Evolutionary conservation across 2,329 filamentous ascomycete species (phyloP).

Genomic region (Cylindrodendrum hubeiense): DNA sequence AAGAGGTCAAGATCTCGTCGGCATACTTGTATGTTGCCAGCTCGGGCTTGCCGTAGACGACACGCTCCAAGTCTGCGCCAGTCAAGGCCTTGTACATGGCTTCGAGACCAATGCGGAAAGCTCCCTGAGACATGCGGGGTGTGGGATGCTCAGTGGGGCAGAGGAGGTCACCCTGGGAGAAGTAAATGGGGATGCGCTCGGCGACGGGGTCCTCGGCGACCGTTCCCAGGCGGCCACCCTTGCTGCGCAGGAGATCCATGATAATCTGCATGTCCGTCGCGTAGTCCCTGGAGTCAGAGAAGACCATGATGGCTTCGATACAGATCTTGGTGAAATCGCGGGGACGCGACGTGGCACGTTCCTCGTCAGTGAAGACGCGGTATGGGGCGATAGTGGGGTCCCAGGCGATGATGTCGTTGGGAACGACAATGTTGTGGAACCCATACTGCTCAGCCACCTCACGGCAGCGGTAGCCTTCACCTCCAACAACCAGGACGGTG

Average conservation of each 20-base stretch:
- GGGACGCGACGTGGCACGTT: constrained; percentile 75
- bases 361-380: constrained; percentile 70
- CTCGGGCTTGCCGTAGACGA: constrained; percentile 75
- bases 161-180: constrained; percentile 87
- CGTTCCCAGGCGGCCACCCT: constrained; percentile 81
- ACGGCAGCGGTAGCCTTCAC: constrained; percentile 79
- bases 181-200: constrained; percentile 79
- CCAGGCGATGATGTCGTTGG: constrained; percentile 81
- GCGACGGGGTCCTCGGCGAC: constrained; percentile 52
- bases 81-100: constrained; percentile 82
- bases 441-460: constrained; percentile 70
- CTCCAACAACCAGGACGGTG: constrained; percentile 80
- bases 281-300: constrained; percentile 95
- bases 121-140: constrained; percentile 88
- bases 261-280: constrained; percentile 86
- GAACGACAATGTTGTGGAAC: constrained; percentile 83
- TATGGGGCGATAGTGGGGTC: constrained; percentile 86
- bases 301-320: constrained; percentile 89
- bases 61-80: constrained; percentile 47
- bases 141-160: constrained; percentile 86
- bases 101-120: constrained; percentile 82
- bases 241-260: constrained; percentile 80
- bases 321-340: constrained; percentile 82
- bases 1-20: constrained; percentile 68
- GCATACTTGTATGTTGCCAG: constrained; percentile 81